Conservation (phyloP, 352 stramenopile genomes). For the Phytophthora brassicae region DNA sequence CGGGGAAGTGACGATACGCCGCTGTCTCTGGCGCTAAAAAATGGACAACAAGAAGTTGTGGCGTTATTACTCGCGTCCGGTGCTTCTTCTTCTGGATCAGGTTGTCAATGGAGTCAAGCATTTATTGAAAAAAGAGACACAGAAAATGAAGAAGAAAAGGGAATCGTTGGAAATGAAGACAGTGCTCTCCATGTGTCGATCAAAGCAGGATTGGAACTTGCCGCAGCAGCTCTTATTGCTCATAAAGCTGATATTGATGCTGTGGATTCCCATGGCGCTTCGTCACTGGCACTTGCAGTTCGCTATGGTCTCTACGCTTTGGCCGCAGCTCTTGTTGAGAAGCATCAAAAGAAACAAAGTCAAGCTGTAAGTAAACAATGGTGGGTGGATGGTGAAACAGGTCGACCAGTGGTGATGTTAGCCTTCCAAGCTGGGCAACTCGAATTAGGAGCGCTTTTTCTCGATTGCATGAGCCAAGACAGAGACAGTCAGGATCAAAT, state of each 20-base stretch:
- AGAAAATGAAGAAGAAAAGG: slow-evolving; percentile 13
- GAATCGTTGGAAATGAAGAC: slow-evolving; percentile 33
- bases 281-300: slow-evolving; percentile 50
- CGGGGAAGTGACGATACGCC: slow-evolving; percentile 54
- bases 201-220: slow-evolving; percentile 49
- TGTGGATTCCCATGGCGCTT: slow-evolving; percentile 43
- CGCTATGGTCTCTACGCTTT: slow-evolving; percentile 66
- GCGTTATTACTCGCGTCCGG: slow-evolving; percentile 45
- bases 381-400: slow-evolving; percentile 59
- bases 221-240: slow-evolving; percentile 45
- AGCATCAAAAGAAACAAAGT: slow-evolving; percentile 27
- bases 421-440: slow-evolving; percentile 60
- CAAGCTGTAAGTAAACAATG: slow-evolving; percentile 15
- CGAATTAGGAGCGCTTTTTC: slow-evolving; percentile 55
- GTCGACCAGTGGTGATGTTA: slow-evolving; percentile 43
- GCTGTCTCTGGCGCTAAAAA: slow-evolving; percentile 60
- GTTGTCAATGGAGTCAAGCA: slow-evolving; percentile 31
- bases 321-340: slow-evolving; percentile 29
- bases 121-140: slow-evolving; percentile 23
- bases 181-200: slow-evolving; percentile 61
- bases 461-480: slow-evolving; percentile 39
- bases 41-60: slow-evolving; percentile 53
- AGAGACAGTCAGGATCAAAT: slow-evolving; percentile 21
- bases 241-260: slow-evolving; percentile 47
- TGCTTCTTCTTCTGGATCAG: slow-evolving; percentile 29